Percentiles rank a stretch among this genome's conserved stretches.
phyloP scores from a whole-genome alignment of 2,329 filamentous ascomycete genomes.

The Aspergillus sergii region DNA sequence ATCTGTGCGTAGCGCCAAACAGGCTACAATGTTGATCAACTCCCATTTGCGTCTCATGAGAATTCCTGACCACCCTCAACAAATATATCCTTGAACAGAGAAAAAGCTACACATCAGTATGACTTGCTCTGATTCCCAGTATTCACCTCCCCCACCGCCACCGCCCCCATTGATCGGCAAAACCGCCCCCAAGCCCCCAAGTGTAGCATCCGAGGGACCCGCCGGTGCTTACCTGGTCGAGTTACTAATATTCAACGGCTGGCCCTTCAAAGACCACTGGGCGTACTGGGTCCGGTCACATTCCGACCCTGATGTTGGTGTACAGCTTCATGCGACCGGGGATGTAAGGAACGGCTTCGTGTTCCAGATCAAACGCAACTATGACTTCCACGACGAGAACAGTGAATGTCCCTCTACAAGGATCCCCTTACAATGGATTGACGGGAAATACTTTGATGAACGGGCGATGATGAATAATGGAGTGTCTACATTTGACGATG shows the following conservation, averaged over 20 bases:
- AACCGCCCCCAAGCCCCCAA: neutral
- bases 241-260: constrained; percentile 35
- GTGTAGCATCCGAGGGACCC: constrained; percentile 1
- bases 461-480: constrained; percentile 30
- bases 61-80: neutral
- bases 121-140: neutral
- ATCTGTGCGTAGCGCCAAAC: no score
- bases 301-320: constrained; percentile 22
- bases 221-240: constrained; percentile 28
- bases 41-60: neutral
- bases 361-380: constrained; percentile 33
- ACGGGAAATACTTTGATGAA: constrained; percentile 25
- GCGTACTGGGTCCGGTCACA: constrained; percentile 33
- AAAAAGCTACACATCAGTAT: neutral
- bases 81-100: neutral
- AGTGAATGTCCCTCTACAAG: constrained; percentile 22
- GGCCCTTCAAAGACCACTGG: constrained; percentile 42
- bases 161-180: neutral
- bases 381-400: constrained; percentile 21
- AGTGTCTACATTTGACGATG: constrained; percentile 18
- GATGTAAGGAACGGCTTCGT: constrained; percentile 36
- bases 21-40: neutral
- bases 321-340: constrained; percentile 34
- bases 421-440: constrained; percentile 36
- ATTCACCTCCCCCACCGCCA: neutral